A percentile compares a stretch with the other conserved stretches of the same genome.
Evolutionary conservation across 495 filamentous ascomycete species (phyloP).

Genomic region (Choiromyces venosus): DNA sequence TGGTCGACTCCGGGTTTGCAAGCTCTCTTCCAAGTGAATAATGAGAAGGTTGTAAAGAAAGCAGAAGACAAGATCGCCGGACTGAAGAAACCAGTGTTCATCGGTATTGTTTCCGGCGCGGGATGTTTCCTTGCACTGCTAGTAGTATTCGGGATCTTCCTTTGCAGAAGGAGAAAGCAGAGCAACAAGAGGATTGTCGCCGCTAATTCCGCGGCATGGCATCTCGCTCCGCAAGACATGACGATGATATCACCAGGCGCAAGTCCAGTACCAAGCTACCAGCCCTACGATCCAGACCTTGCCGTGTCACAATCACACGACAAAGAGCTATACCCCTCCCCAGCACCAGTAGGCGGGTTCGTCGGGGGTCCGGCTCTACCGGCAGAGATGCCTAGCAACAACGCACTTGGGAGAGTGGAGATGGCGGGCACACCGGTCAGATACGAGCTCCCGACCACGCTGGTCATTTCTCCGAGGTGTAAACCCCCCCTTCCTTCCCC

Average conservation of each 20-base stretch:
- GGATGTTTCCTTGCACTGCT: not conserved
- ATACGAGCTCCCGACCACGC: conserved; percentile 8
- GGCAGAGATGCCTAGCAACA: not conserved
- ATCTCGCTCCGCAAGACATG: not conserved
- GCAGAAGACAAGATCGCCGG: not conserved
- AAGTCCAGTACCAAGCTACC: not conserved
- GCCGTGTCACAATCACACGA: not conserved
- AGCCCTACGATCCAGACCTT: not conserved
- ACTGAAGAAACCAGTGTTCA: not conserved
- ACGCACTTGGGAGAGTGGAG: not conserved
- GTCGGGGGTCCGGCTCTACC: not conserved
- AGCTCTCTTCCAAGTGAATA: not conserved
- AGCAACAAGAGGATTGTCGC: not conserved
- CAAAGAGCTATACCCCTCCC: not conserved
- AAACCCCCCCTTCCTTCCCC: not conserved
- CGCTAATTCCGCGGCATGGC: not conserved
- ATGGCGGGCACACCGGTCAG: not conserved
- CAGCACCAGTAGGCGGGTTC: not conserved
- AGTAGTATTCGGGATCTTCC: not conserved
- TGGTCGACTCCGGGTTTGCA: conserved; percentile 1
- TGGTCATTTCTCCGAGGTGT: not conserved
- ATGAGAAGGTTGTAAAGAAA: not conserved
- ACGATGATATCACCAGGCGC: not conserved
- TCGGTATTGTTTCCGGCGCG: conserved; percentile 3
- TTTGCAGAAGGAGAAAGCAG: not conserved